Evolutionary conservation across 495 filamentous ascomycete genomes (phyloP).

Genomic region (Aspergillus bertholletiae): DNA sequence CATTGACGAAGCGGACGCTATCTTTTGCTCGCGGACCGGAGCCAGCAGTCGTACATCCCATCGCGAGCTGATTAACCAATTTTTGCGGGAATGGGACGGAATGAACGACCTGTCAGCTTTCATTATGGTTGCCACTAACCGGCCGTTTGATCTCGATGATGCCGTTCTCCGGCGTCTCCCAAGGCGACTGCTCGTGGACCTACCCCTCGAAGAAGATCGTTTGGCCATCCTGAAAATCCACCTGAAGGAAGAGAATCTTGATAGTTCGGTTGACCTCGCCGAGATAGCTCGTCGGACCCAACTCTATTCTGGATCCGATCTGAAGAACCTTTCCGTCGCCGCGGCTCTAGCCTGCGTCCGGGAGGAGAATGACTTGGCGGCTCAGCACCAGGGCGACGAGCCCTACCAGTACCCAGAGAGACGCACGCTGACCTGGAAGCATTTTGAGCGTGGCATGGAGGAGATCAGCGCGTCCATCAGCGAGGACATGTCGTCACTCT

Average conservation of each 20-base stretch:
- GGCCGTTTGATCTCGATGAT: conserved; percentile 93
- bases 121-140: conserved; percentile 98
- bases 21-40: conserved; percentile 71
- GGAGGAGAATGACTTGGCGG: conserved; percentile 68
- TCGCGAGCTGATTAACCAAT: conserved; percentile 95
- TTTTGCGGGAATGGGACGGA: conserved; percentile 96
- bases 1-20: conserved; percentile 93
- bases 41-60: conserved; percentile 58
- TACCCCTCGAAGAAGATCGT: conserved; percentile 76
- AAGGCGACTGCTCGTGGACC: conserved; percentile 78
- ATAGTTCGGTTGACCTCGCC: conserved; percentile 62
- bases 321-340: conserved; percentile 90
- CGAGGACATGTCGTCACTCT: conserved; percentile 87
- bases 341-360: conserved; percentile 86
- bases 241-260: conserved; percentile 72
- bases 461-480: conserved; percentile 92
- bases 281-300: conserved; percentile 72
- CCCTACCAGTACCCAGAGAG: conserved; percentile 61
- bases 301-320: conserved; percentile 93
- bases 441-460: conserved; percentile 81
- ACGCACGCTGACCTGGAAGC: conserved; percentile 59
- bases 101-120: conserved; percentile 84
- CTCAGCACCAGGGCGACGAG: conserved; percentile 45
- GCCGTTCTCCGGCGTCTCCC: conserved; percentile 83
- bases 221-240: conserved; percentile 80